Evolutionary conservation across 2,329 filamentous ascomycete genomes (phyloP), one percentile per base, ranked within the genome.

Genomic region (Scedosporium boydii): DNA sequence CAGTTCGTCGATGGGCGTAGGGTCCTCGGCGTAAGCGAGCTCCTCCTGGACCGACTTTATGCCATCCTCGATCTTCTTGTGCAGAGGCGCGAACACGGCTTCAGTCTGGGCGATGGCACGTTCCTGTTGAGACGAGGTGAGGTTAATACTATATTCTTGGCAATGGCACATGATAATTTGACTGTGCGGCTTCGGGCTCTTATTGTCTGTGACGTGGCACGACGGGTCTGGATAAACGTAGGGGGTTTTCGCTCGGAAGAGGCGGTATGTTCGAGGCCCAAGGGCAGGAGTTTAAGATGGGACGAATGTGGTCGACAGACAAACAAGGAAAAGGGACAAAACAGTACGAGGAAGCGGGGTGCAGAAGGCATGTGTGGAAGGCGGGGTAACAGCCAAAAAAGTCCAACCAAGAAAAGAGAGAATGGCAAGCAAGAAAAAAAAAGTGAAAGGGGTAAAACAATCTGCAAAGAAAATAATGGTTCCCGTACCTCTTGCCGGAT

Each of bases 101-200:
- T 89, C 89, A 7, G 95, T 98, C 77, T 99, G 90, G 67, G 92
- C 86, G n/a, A 92, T 78, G 23, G 90, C 93, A 78, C 85, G 83
- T 77, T 84, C 83, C 92, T 96, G 69, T 64, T 46, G 12, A 46
- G 26, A 56, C 26, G 9, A 41, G 4, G 26, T 29, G 4, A 18
- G 58, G 60, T 65, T 59, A 68, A 63, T 26, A 29, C 57, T 57
- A 38, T 5, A 21, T 18, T 16, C 14, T 26, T n/a, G 23, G 21
- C 18, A 26, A 26, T 10, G 26, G 14, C 55, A 58, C 26, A 38
- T 58, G 55, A 58, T 58, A 16, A 21, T 10, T 23, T 14, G 21
- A 4, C 48, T 10, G 48, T 26, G 48, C 21, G 48, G 9, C n/a
- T 46, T 21, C 44, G 21, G n/a, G n/a, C 48, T 26, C 10, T 53